Evolutionary conservation across 2,329 filamentous ascomycete genomes (phyloP), one percentile per base, ranked within the genome.

Genomic region (Venturia pyrina): DNA sequence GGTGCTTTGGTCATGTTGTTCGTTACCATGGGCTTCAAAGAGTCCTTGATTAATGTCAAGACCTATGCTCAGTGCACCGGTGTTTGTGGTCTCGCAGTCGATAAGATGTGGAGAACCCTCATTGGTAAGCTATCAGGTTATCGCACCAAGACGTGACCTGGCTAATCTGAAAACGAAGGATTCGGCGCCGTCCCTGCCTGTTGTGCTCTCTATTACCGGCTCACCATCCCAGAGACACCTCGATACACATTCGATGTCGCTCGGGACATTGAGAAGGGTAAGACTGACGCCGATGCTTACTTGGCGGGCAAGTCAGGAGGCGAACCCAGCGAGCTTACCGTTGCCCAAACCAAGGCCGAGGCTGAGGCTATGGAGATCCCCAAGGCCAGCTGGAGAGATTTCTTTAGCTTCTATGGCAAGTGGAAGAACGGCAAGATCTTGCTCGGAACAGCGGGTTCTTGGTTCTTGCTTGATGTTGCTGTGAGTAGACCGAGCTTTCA

Each of bases 221-320:
- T 95, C 4, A 95, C 90, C 64, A 93, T 96, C 69, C 91, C 90
- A 34, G 91, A 96, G 78, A 93, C 90, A 43, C 90, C 91, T 64
- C 89, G 90, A 34, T 96, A 93, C 78, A 95, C 91, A 32, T 93
- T 95, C 71, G 90, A 95, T 73, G 85, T 95, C 28, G 83, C 85
- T 63, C 86, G 85, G 53, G 89, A 95, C 72, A 82, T 91, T 24
- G 65, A 66, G 24, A 66, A 66, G 61, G 65, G 63, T 24, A 28
- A 43, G 24, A 60, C 63, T n/a, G 61, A 66, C 48, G 44, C 60
- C 19, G 32, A 46, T n/a, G 24, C 28, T 28, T 66, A 48, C 32
- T 44, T 41, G 21, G 50, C 63, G 24, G 65, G 65, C 41, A 21
- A 61, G 34, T 48, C 43, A 37, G 65, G 65, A 19, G 50, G 53